Percentiles rank a stretch among this genome's conserved stretches.
phyloP scores from a whole-genome alignment of 352 stramenopile species.

The Pythium sukuiense region DNA sequence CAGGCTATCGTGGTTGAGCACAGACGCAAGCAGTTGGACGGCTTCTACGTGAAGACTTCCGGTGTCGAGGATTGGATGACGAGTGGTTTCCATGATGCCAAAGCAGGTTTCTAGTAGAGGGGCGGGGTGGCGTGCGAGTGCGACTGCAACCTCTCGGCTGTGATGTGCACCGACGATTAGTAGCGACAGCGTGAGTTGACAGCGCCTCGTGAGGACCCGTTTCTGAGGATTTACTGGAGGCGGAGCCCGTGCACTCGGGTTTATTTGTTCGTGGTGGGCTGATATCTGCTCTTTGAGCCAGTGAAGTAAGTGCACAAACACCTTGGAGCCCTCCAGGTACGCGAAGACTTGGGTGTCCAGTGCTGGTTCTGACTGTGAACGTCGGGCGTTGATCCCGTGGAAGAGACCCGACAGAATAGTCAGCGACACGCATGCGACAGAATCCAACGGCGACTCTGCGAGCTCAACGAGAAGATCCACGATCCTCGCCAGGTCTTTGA shows the following conservation, averaged over 20 bases:
- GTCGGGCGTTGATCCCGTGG: too few species aligned
- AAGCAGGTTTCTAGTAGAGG: conserved; percentile 8
- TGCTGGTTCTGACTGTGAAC: not conserved
- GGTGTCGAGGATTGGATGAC: not conserved
- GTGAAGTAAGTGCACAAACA: conserved; percentile 55
- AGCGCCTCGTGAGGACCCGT: not conserved
- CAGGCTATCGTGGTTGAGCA: conserved; percentile 21
- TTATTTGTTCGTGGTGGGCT: not conserved
- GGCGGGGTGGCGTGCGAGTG: conserved; percentile 8
- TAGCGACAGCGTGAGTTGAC: conserved; percentile 1
- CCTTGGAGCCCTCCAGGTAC: conserved; percentile 68
- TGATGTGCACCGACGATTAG: not conserved
- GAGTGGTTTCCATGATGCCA: not conserved
- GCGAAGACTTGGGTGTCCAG: conserved; percentile 32
- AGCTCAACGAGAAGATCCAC: conserved; percentile 16
- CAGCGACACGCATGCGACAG: conserved; percentile 14
- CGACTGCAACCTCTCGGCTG: not conserved
- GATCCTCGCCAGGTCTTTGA: conserved; percentile 14
- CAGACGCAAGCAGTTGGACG: not conserved
- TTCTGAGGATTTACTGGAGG: too few species aligned
- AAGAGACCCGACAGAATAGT: not conserved
- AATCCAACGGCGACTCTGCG: conserved; percentile 6
- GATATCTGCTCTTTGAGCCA: conserved; percentile 51
- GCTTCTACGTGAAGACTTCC: not conserved
- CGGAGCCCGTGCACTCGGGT: too few species aligned